Evolutionary conservation across 2,329 filamentous ascomycete species (phyloP), one percentile per base, ranked within the genome.

Genomic region (Colletotrichum orchidophilum): DNA sequence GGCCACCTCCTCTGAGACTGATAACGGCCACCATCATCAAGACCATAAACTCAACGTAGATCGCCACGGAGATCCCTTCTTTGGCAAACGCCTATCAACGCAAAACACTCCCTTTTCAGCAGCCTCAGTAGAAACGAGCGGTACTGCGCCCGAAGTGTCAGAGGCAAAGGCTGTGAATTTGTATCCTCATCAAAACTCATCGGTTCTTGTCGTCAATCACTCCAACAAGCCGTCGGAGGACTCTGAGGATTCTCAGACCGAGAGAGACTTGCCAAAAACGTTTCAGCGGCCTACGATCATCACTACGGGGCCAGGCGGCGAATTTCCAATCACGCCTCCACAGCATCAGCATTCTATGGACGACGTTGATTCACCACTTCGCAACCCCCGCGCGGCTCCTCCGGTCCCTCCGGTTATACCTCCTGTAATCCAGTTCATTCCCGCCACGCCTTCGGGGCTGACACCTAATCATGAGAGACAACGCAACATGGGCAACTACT

Each of bases 121-220:
- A 68, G 82, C 84, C 0, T 92, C 90, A 0, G 84, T 91, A 58
- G 90, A 91, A 64, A 90, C 88, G n/a, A 87, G 83, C 46, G 87
- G 84, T 39, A 91, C 90, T n/a, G 90, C 87, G 3, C 83, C 85
- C 3, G 90, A 91, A 74, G 86, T 92, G 50, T 90, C 89, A 1
- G 89, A 92, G 80, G 90, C 90, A 39, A 81, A 87, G 76, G 88
- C 88, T 49, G 85, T 92, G 66, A 89, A 85, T 71, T 89, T 92
- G 75, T 91, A 87, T 74, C 85, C 87, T 24, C 90, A 92, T 73
- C 89, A 92, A 75, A 92, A 91, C 74, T 90, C 86, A 58, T 92
- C 90, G 5, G 81, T 92, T 12, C 78, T 91, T 52, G 85, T 92
- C 79, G 87, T 92, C 33, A 82, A 90, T 73, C 87, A 90, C 76